Evolutionary conservation across 2,329 filamentous ascomycete genomes (phyloP).

Genomic region (Aspergillus sp.): DNA sequence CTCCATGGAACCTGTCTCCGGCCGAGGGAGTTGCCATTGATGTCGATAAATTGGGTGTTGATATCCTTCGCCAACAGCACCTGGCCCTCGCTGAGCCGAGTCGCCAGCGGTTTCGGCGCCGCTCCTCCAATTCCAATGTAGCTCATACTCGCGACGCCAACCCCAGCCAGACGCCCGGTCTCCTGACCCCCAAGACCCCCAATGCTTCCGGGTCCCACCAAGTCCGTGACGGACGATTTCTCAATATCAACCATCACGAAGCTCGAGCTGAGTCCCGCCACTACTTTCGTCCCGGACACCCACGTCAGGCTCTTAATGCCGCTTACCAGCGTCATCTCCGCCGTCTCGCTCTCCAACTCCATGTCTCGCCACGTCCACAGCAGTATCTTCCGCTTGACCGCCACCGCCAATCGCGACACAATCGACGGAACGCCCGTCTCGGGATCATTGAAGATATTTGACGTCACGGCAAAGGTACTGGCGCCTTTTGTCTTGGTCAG

Average conservation of each 20-base stretch:
- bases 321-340: constrained; percentile 77
- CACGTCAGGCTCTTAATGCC: constrained; percentile 87
- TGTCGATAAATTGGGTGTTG: constrained; percentile 88
- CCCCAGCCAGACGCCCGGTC: constrained; percentile 74
- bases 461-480: constrained; percentile 86
- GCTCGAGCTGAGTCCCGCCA: constrained; percentile 87
- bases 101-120: constrained; percentile 85
- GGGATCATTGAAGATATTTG: constrained; percentile 89
- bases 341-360: constrained; percentile 71
- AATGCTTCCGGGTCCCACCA: constrained; percentile 73
- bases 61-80: constrained; percentile 96
- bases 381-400: constrained; percentile 84
- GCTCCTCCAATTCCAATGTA: constrained; percentile 94
- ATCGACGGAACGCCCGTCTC: constrained; percentile 88
- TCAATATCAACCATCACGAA: constrained; percentile 87
- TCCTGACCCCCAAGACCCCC: constrained; percentile 65
- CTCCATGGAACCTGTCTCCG: constrained; percentile 92
- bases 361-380: constrained; percentile 97
- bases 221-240: constrained; percentile 70
- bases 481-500: constrained; percentile 84
- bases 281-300: constrained; percentile 80
- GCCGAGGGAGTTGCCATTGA: constrained; percentile 75
- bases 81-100: constrained; percentile 77
- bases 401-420: constrained; percentile 85
- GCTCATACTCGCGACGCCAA: constrained; percentile 84